Evolutionary conservation across 2,329 filamentous ascomycete genomes (phyloP).

Genomic region (Trichoderma endophyticum): DNA sequence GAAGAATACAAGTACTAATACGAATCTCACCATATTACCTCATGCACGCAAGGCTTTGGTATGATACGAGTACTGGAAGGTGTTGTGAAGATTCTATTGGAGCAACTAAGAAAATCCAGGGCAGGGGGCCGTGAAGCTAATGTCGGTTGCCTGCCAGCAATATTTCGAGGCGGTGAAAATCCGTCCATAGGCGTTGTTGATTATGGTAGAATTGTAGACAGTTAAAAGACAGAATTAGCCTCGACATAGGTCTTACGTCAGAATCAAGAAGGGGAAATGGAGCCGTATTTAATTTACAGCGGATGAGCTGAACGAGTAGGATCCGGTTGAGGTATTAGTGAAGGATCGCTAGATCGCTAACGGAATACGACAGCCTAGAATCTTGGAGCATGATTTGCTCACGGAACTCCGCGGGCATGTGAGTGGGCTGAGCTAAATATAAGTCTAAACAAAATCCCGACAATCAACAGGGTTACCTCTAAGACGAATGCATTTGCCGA

Average conservation of each 20-base stretch:
- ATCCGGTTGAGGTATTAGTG: neutral
- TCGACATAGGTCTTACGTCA: neutral
- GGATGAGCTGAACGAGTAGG: neutral
- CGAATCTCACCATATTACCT: neutral
- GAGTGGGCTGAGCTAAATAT: neutral
- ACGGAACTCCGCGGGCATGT: neutral
- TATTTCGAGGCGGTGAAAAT: neutral
- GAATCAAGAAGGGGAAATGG: neutral
- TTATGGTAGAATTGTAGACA: neutral
- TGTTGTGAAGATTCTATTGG: neutral
- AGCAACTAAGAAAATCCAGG: neutral
- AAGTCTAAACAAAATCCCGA: neutral
- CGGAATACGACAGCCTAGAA: neutral
- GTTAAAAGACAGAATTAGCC: neutral
- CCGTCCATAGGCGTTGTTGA: neutral
- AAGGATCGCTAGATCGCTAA: neutral
- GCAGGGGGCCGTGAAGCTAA: neutral
- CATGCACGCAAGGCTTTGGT: neutral
- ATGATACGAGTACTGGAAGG: neutral
- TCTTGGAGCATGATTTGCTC: neutral
- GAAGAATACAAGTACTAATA: neutral
- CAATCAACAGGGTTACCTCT: neutral
- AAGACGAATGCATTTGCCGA: neutral
- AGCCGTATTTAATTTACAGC: neutral
- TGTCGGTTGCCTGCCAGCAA: neutral